Base-by-base conservation (phyloP, 1,284 basidiomycete genomes). In the Fistulinella staudtii region DNA sequence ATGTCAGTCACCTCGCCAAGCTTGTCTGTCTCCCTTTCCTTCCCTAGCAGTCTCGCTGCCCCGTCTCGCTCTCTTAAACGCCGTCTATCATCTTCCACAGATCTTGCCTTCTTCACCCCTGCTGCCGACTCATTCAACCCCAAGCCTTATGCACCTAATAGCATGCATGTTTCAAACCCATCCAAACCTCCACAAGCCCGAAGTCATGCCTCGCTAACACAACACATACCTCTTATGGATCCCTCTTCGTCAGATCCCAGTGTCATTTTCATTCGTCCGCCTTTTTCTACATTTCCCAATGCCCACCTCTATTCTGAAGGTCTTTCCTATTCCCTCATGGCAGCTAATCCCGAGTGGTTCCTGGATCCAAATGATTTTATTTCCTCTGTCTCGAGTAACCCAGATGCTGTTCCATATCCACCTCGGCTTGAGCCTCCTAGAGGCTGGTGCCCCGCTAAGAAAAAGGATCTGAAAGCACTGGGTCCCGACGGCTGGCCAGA, bases 391-490 rank as follows among this genome's bases (percentile, higher is more conserved):
- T 73, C 73, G 38, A 60, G 61, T 28, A 77, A 76, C 53, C 58
- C 73, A 5, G 62, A 69, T 35, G 76, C 76, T 10, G 74, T 85
- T 14, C 65, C 76, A 15, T 89, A 89, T 57, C 86, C 87, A 10
- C 68, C 81, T 29, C 72, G 78, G 57, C 76, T 89, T 7, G 85
- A 89, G 59, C 85, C 85, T 18, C 85, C 86, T 20, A 71, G 86
- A 47, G 85, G 85, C 27, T 89, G 85, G 85, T 86, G 83, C 56
- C 85, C 85, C 17, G 74, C 81, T 9, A 84, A 81, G 66, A 87
- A 86, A 64, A 85, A 83, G 56, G 80, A 84, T 49, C 66, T 82
- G 18, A 82, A 79, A 54, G 78, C 77, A 41, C 69, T 78, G 39
- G 82, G 79, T 22, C 51, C 69, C 9, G 82, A 84, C 33, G 75